Evolutionary conservation across 1,139 yeast genomes (phyloP).

Genomic region (Suhomyces yuchorum): DNA sequence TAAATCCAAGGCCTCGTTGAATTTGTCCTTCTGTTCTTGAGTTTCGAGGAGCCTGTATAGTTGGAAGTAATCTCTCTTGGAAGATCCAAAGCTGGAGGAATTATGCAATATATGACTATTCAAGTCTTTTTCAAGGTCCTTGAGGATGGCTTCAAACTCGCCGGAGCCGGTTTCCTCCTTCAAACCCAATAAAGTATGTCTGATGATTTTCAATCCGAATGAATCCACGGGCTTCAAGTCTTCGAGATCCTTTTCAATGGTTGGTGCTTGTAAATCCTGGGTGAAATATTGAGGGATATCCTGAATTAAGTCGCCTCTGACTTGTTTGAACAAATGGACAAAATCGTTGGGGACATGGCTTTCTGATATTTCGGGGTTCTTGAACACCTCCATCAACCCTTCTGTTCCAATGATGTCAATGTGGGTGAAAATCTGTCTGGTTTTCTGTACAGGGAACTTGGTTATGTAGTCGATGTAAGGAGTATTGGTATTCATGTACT

Average conservation of each 20-base stretch:
- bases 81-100: conserved; percentile 24
- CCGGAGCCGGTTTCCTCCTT: conserved; percentile 28
- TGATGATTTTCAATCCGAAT: conserved; percentile 75
- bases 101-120: conserved; percentile 23
- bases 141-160: conserved; percentile 36
- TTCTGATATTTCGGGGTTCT: conserved; percentile 26
- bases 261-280: conserved; percentile 30
- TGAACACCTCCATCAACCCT: conserved; percentile 50
- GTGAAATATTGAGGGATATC: conserved; percentile 34
- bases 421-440: conserved; percentile 53
- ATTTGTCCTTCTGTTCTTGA: conserved; percentile 54
- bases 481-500: conserved; percentile 16
- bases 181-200: conserved; percentile 76
- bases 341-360: conserved; percentile 41
- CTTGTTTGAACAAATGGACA: conserved; percentile 31
- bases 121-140: conserved; percentile 33
- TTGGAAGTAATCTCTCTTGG: conserved; percentile 62
- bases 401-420: conserved; percentile 71
- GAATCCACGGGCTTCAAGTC: conserved; percentile 72
- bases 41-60: conserved; percentile 54
- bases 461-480: conserved; percentile 16
- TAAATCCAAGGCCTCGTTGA: conserved; percentile 65
- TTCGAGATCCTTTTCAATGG: conserved; percentile 54
- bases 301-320: conserved; percentile 18
- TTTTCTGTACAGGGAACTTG: conserved; percentile 22